phyloP scores from a whole-genome alignment of 2,329 filamentous ascomycete genomes.

The Amauroascus niger region DNA sequence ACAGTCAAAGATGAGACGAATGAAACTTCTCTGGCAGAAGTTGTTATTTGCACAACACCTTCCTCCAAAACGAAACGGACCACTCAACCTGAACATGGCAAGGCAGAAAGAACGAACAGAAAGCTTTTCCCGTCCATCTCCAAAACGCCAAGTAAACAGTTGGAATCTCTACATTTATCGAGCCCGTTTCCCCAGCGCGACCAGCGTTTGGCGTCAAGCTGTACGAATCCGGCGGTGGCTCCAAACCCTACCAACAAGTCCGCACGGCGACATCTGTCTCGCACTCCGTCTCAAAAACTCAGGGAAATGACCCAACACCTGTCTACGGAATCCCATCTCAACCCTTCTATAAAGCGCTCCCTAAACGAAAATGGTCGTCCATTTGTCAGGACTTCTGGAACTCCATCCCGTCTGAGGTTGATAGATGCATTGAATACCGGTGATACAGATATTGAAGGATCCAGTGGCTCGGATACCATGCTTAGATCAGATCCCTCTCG shows the following conservation, averaged over 20 bases:
- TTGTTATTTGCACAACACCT: slow-evolving; percentile 14
- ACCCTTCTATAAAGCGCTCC: neutral
- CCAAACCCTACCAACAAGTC: neutral
- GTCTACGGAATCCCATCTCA: slow-evolving; percentile 2
- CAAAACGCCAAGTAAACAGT: neutral
- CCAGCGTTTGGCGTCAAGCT: no score
- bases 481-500: neutral
- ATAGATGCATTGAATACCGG: slow-evolving; percentile 26
- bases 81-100: neutral
- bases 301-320: slow-evolving; percentile 12
- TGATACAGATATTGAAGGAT: slow-evolving; percentile 4
- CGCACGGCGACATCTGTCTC: neutral
- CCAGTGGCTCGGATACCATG: neutral
- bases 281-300: slow-evolving; percentile 11
- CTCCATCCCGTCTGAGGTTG: slow-evolving; percentile 25
- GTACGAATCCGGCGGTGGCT: neutral
- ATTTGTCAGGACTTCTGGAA: neutral
- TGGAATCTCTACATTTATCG: neutral
- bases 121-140: neutral
- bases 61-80: neutral
- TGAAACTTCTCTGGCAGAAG: slow-evolving; percentile 6
- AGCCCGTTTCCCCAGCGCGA: neutral
- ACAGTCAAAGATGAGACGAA: neutral
- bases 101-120: neutral
- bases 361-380: neutral